phyloP scores from a whole-genome alignment of 2,329 filamentous ascomycete species.

The Capronia epimyces region DNA sequence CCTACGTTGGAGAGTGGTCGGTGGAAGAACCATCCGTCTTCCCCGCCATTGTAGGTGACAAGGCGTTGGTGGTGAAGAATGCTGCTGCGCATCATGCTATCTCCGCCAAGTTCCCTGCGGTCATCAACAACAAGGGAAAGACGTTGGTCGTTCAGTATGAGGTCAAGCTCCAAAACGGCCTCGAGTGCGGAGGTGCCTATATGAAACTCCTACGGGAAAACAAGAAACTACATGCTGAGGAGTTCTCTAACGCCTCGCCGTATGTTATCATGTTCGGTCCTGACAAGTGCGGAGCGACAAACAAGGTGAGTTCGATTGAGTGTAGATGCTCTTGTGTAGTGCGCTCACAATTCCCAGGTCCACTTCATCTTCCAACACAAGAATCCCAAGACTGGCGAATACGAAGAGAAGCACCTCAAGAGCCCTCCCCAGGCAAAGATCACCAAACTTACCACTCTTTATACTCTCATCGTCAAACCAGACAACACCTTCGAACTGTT shows the following conservation, averaged over 20 bases:
- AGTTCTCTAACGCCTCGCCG: slow-evolving; percentile 95
- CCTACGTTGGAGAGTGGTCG: slow-evolving; percentile 92
- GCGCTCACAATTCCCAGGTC: slow-evolving; percentile 41
- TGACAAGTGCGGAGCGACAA: slow-evolving; percentile 97
- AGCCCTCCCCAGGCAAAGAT: slow-evolving; percentile 79
- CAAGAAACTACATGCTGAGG: slow-evolving; percentile 91
- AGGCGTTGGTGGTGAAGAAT: slow-evolving; percentile 97
- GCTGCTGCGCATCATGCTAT: slow-evolving; percentile 97
- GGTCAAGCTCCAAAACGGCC: slow-evolving; percentile 95
- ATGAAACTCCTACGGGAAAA: slow-evolving; percentile 98
- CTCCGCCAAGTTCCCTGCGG: slow-evolving; percentile 95
- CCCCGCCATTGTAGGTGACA: slow-evolving; percentile 91
- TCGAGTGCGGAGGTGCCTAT: slow-evolving; percentile 98
- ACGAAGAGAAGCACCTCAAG: slow-evolving; percentile 98
- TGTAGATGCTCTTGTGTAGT: neutral
- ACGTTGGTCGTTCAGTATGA: slow-evolving; percentile 97
- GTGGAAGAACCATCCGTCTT: slow-evolving; percentile 89
- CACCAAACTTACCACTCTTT: slow-evolving; percentile 86
- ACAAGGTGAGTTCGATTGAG: slow-evolving; percentile 65
- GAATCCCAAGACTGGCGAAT: slow-evolving; percentile 99
- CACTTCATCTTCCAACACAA: slow-evolving; percentile 99
- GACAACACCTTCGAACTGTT: slow-evolving; percentile 93
- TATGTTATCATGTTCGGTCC: slow-evolving; percentile 99
- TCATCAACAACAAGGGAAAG: slow-evolving; percentile 96
- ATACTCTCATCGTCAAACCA: slow-evolving; percentile 92